Evolutionary conservation across 2,329 filamentous ascomycete genomes (phyloP).

Genomic region (Colletotrichum ledebouriae): DNA sequence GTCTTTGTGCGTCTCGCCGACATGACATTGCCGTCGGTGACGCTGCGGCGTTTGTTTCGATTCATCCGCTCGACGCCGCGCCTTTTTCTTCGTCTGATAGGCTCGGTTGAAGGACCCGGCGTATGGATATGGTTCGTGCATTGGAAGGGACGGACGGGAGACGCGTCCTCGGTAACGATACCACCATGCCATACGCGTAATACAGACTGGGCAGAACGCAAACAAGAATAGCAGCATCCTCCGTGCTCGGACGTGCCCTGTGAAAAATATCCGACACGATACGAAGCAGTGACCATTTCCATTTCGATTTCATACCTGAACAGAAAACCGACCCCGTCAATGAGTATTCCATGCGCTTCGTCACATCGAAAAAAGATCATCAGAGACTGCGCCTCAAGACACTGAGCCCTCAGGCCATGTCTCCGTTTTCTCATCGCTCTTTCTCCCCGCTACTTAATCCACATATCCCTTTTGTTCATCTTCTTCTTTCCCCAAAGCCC

Average conservation of each 20-base stretch:
- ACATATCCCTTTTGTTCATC: too few species aligned
- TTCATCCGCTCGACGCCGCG: constrained; percentile 29
- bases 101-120: constrained; percentile 9
- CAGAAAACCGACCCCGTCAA: background rate
- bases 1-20: background rate
- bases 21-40: constrained; percentile 5
- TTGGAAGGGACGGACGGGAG: constrained; percentile 5
- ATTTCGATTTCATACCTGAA: background rate
- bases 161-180: constrained; percentile 26
- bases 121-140: constrained; percentile 1
- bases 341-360: constrained; percentile 14
- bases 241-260: constrained; percentile 17
- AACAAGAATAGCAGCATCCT: constrained; percentile 21
- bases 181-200: background rate
- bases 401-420: constrained; percentile 13
- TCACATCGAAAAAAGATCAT: background rate
- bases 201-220: background rate
- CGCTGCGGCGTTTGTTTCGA: constrained; percentile 31
- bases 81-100: constrained; percentile 25
- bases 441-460: constrained; percentile 1
- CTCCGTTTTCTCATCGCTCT: constrained; percentile 2
- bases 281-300: constrained; percentile 1
- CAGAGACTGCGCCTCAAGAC: constrained; percentile 1
- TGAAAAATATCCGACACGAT: constrained; percentile 27
- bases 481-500: constrained; percentile 8